Base-by-base conservation (phyloP, 2,329 filamentous ascomycete species). In the Stagonosporopsis chrysanthemi region DNA sequence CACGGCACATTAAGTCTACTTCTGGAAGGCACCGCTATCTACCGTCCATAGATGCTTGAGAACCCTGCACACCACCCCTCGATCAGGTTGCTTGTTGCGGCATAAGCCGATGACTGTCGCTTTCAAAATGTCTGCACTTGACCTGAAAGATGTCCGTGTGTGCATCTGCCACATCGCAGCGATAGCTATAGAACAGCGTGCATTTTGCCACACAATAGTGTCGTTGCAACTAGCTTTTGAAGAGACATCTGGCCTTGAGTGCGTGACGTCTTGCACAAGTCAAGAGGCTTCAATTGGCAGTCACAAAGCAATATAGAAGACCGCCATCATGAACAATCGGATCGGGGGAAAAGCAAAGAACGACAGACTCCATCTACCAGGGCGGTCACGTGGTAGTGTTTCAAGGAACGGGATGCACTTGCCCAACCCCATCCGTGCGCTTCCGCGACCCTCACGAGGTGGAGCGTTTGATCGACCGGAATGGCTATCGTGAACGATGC, bases 381-480 rank as follows among this genome's bases (percentile, higher is more conserved):
- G 1, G 11, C 3, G 1, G 8, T 12, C 28, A 4, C 3, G 9
- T 29, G 28, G 9, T 29, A 12, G 28, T 29, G 7, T 29, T 29
- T 29, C n/a, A 39, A 17, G 23, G 4, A 6, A 28, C 11, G 26
- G 17, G 14, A 22, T 31, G 24, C 29, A 42, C 38, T 29, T 38
- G 7, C 22, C 17, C 11, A 15, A 47, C 43, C 51, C 43, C 51
- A 43, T 47, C 51, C 51, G 51, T 54, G 51, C 51, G 23, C 51
- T 38, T 41, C 33, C 50, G 42, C 33, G 23, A 26, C 24, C 7
- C 28, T 41, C 46, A 17, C 8, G 17, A 46, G 33, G 51, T 48
- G 52, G 52, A 54, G 38, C 31, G 44, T 48, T 48, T 54, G 52
- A 54, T 54, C 52, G 31, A 42, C 44, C 52, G 40, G 38, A 35